Percentiles rank a stretch among this genome's conserved stretches.
Evolutionary conservation across 331 rosid species (phyloP).

Genomic region (Spiraea crenata): DNA sequence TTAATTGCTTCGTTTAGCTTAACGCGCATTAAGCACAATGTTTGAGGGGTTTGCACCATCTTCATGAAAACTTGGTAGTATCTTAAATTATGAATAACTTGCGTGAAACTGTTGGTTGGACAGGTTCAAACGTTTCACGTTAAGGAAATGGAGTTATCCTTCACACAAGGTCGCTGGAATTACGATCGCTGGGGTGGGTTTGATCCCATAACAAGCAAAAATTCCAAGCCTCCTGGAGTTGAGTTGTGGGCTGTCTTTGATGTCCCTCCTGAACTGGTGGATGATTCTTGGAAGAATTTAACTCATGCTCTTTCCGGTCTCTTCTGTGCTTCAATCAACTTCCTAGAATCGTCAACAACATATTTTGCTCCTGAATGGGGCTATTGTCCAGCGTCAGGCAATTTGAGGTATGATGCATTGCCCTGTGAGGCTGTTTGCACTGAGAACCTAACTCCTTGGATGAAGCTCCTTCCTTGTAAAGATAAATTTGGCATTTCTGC

Average conservation of each 20-base stretch:
- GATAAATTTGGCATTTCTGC: no score
- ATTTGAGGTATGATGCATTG: conserved; percentile 75
- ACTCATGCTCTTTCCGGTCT: conserved; percentile 89
- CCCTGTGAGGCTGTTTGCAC: conserved; percentile 98
- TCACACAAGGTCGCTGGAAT: conserved; percentile 96
- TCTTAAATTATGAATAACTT: conserved; percentile 36
- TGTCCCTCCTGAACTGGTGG: conserved; percentile 66
- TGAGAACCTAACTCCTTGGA: no score
- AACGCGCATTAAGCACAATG: neutral
- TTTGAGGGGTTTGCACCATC: neutral
- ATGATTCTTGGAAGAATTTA: conserved; percentile 83
- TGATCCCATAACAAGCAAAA: conserved; percentile 79
- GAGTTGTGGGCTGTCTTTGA: conserved; percentile 93
- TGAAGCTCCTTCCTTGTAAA: no score
- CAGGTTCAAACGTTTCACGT: conserved; percentile 75
- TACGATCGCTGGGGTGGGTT: conserved; percentile 90
- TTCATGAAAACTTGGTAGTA: neutral
- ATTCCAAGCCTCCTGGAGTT: conserved; percentile 93
- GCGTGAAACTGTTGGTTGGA: conserved; percentile 43
- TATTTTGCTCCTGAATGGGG: conserved; percentile 79
- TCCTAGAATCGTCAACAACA: conserved; percentile 78
- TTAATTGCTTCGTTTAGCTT: neutral
- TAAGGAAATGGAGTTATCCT: conserved; percentile 84
- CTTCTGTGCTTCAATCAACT: conserved; percentile 93
- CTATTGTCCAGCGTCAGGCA: conserved; percentile 53